Evolutionary conservation across 148 eudicot genomes (phyloP).

Genomic region (Salicornia ramosissima): DNA sequence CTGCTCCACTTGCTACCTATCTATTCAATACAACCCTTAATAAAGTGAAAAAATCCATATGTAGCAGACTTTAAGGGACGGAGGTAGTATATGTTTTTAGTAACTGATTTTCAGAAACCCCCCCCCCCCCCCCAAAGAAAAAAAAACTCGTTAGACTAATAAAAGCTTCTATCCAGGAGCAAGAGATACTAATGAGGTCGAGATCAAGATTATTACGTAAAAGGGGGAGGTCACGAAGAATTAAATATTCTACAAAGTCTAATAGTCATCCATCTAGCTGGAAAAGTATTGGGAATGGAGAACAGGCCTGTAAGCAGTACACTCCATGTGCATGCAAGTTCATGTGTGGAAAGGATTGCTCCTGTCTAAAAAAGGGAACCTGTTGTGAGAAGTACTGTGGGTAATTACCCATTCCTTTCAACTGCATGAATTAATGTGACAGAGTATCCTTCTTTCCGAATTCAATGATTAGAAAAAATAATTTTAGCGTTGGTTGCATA

Average conservation of each 20-base stretch:
- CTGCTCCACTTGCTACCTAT: too few species aligned
- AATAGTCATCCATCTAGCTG: slow-evolving; percentile 73
- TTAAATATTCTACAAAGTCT: slow-evolving; percentile 76
- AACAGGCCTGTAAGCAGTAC: slow-evolving; percentile 59
- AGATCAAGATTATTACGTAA: slow-evolving; percentile 65
- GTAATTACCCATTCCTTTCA: slow-evolving; percentile 34
- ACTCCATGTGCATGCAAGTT: slow-evolving; percentile 70
- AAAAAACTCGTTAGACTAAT: slow-evolving; percentile 8
- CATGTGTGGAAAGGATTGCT: slow-evolving; percentile 83
- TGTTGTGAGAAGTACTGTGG: slow-evolving; percentile 98
- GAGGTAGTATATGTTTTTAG: too few species aligned
- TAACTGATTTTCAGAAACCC: not conserved
- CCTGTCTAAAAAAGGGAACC: slow-evolving; percentile 64
- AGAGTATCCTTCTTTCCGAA: not conserved
- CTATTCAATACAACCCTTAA: too few species aligned
- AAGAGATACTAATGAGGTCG: slow-evolving; percentile 33
- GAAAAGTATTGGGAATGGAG: slow-evolving; percentile 71
- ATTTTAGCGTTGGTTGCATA: slow-evolving; percentile 3
- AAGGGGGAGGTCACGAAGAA: slow-evolving; percentile 69
- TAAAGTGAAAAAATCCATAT: too few species aligned
- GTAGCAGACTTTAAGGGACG: too few species aligned
- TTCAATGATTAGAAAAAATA: not conserved
- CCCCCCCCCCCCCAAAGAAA: slow-evolving; percentile 11
- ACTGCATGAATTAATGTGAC: not conserved
- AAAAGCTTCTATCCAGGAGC: slow-evolving; percentile 37